Percentiles rank a stretch among this genome's conserved stretches.
Conservation (phyloP, 805 yeast species). For the Candida morakotiae region DNA sequence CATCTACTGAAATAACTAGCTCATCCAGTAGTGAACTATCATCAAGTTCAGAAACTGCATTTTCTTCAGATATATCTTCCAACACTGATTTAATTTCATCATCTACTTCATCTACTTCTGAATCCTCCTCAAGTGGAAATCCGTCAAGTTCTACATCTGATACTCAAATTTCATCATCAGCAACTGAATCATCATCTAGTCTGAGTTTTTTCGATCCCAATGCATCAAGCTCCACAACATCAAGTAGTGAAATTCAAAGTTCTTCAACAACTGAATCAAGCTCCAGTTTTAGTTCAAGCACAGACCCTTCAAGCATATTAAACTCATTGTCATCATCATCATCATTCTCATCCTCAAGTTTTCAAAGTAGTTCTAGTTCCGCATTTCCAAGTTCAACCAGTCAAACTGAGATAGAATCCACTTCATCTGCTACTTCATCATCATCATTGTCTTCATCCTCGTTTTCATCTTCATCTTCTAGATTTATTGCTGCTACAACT, state of each 20-base stretch:
- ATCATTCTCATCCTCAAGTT: constrained; percentile 3
- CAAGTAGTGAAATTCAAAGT: constrained; percentile 6
- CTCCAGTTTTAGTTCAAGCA: constrained; percentile 4
- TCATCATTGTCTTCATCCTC: constrained; percentile 3
- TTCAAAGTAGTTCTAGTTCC: constrained; percentile 5
- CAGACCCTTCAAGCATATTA: constrained; percentile 4
- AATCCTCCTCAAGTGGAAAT: not conserved
- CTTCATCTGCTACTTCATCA: not conserved
- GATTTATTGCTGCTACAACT: not conserved
- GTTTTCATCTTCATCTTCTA: not conserved
- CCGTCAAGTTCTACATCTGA: not conserved
- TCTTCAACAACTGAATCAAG: constrained; percentile 3
- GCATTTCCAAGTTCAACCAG: constrained; percentile 1
- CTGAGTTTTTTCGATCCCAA: constrained; percentile 3
- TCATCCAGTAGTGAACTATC: not conserved
- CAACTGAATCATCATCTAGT: constrained; percentile 1
- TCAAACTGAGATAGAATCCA: not conserved
- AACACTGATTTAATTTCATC: constrained; percentile 7
- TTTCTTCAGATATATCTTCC: constrained; percentile 1
- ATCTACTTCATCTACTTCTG: constrained; percentile 4
- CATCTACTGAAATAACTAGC: not conserved
- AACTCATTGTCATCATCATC: not conserved
- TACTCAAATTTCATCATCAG: not conserved
- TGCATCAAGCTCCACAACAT: not conserved
- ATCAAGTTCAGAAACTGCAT: constrained; percentile 1